A percentile compares a stretch with the other conserved stretches of the same genome.
These are phyloP conservation scores for Lentithecium fluviatile DNA, from an alignment of 495 filamentous ascomycete species.

Conservation along the genomic window DNA sequence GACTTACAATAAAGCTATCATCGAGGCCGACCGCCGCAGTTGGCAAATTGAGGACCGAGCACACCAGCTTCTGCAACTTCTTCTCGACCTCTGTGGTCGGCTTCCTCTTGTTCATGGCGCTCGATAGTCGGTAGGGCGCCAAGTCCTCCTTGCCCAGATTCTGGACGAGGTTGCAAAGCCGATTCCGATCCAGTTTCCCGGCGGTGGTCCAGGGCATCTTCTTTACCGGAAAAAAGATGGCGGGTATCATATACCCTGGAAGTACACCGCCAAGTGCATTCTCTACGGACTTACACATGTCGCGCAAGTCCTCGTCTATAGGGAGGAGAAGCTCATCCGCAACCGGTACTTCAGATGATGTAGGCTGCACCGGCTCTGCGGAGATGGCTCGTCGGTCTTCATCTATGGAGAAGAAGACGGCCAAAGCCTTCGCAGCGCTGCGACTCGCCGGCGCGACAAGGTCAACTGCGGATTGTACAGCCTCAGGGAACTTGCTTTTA, in stretches of 20 bases:
- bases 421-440: slow-evolving; percentile 18
- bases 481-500: slow-evolving; percentile 33
- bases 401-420: slow-evolving; percentile 23
- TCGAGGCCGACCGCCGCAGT: slow-evolving; percentile 10
- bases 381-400: background rate
- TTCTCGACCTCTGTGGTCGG: slow-evolving; percentile 22
- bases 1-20: slow-evolving; percentile 31
- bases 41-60: slow-evolving; percentile 21
- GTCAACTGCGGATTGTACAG: slow-evolving; percentile 21
- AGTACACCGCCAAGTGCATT: slow-evolving; percentile 19
- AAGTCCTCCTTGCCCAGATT: slow-evolving; percentile 23
- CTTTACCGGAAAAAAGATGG: slow-evolving; percentile 26
- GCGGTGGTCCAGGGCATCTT: slow-evolving; percentile 24
- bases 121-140: slow-evolving; percentile 19
- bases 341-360: slow-evolving; percentile 8
- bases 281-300: slow-evolving; percentile 29
- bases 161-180: slow-evolving; percentile 21
- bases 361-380: slow-evolving; percentile 2
- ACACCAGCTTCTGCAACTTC: slow-evolving; percentile 21
- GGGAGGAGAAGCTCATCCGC: slow-evolving; percentile 23
- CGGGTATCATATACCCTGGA: slow-evolving; percentile 30
- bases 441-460: slow-evolving; percentile 29
- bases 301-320: slow-evolving; percentile 10
- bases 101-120: slow-evolving; percentile 14
- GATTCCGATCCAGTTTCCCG: slow-evolving; percentile 24